These are phyloP conservation scores for Salinomyces thailandicus DNA, from an alignment of 2,329 filamentous ascomycete genomes.

Conservation along the genomic window DNA sequence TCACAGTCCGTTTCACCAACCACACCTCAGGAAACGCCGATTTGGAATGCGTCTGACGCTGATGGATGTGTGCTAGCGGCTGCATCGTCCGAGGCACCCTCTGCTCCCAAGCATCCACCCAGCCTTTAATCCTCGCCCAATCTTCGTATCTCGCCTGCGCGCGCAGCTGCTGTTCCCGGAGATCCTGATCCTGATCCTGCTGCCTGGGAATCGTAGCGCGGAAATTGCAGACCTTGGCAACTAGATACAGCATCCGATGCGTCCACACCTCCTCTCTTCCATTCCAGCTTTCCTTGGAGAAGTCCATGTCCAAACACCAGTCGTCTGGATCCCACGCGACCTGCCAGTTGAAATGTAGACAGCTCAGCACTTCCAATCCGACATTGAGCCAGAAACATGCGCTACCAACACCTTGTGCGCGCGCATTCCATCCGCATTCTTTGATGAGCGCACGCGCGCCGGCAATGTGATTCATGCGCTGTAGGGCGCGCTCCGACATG, in stretches of 20 bases:
- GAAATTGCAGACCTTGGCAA: constrained; percentile 81
- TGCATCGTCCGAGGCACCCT: constrained; percentile 77
- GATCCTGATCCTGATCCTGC: constrained; percentile 33
- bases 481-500: constrained; percentile 69
- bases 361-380: constrained; percentile 80
- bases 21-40: constrained; percentile 82
- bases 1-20: constrained; percentile 72
- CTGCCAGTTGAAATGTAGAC: constrained; percentile 76
- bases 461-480: constrained; percentile 82
- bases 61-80: constrained; percentile 64
- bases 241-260: constrained; percentile 76
- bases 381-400: constrained; percentile 95
- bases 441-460: constrained; percentile 77
- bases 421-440: constrained; percentile 80
- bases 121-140: constrained; percentile 69
- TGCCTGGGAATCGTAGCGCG: constrained; percentile 57
- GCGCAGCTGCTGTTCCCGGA: constrained; percentile 54
- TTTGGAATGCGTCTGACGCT: constrained; percentile 52
- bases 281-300: constrained; percentile 45
- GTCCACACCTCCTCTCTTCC: constrained; percentile 77
- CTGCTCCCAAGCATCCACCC: constrained; percentile 74
- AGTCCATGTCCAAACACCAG: constrained; percentile 77
- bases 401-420: constrained; percentile 64
- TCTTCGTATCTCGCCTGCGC: constrained; percentile 57
- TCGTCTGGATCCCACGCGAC: constrained; percentile 82